Conservation (phyloP, 1,284 basidiomycete species). For the Kwoniella shivajii region DNA sequence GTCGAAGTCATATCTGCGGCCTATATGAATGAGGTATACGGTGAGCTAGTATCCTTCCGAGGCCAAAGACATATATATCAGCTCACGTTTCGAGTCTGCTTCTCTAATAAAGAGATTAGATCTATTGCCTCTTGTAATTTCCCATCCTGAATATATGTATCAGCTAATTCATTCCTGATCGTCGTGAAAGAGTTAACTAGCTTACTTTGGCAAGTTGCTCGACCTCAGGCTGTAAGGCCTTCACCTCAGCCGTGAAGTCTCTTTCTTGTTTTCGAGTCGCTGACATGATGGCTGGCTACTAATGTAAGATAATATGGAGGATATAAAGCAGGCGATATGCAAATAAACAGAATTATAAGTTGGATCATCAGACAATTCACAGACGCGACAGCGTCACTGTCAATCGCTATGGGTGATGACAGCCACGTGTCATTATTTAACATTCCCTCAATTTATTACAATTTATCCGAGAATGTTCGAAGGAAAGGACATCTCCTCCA, state of each 20-base stretch:
- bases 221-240: constrained; percentile 55
- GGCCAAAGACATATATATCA: neutral
- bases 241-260: constrained; percentile 60
- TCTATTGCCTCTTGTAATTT: constrained; percentile 84
- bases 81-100: constrained; percentile 91
- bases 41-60: constrained; percentile 20
- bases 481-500: too few relatives aligned
- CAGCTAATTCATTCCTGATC: constrained; percentile 6
- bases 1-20: constrained; percentile 92
- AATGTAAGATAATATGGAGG: too few relatives aligned
- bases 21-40: constrained; percentile 54
- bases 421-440: neutral
- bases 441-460: neutral
- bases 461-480: constrained; percentile 26
- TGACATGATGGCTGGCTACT: constrained; percentile 42
- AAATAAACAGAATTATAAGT: neutral
- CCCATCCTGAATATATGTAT: constrained; percentile 58
- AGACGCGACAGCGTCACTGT: constrained; percentile 20
- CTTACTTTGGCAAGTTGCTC: constrained; percentile 56
- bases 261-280: constrained; percentile 58
- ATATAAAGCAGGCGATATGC: neutral
- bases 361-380: neutral
- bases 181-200: neutral
- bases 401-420: neutral
- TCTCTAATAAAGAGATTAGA: constrained; percentile 85